These are phyloP conservation scores for Talaromyces proteolyticus DNA, from an alignment of 495 filamentous ascomycete genomes.

Conservation along the genomic window DNA sequence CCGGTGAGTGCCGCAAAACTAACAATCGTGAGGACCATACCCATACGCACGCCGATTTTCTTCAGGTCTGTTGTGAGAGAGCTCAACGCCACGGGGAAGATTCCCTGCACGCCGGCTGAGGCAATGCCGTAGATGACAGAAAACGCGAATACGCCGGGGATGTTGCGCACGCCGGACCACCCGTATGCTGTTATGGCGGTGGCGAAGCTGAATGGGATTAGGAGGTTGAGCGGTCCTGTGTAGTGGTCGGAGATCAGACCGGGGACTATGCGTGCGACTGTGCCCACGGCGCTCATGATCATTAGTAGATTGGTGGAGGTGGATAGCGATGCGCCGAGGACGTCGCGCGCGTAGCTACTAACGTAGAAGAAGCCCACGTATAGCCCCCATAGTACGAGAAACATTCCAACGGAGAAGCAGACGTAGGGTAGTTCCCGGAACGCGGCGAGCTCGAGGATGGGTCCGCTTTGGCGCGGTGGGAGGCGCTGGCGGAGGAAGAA, in stretches of 20 bases:
- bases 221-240: conserved; percentile 48
- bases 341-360: conserved; percentile 39
- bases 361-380: conserved; percentile 74
- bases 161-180: conserved; percentile 49
- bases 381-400: conserved; percentile 59
- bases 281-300: conserved; percentile 58
- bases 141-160: conserved; percentile 45
- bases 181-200: conserved; percentile 39
- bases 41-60: conserved; percentile 60
- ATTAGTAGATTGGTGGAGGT: conserved; percentile 56
- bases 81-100: conserved; percentile 50
- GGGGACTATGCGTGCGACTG: conserved; percentile 53
- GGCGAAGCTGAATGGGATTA: conserved; percentile 37
- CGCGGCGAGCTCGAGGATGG: conserved; percentile 59
- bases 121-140: conserved; percentile 50
- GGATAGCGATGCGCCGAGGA: conserved; percentile 32
- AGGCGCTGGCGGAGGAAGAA: conserved; percentile 56
- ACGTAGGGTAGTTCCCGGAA: conserved; percentile 63
- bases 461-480: conserved; percentile 56
- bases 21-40: conserved; percentile 65
- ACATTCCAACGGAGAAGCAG: conserved; percentile 61
- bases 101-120: conserved; percentile 54
- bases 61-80: conserved; percentile 52
- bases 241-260: conserved; percentile 53
- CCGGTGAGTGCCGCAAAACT: conserved; percentile 63